Conservation (phyloP, 768 basidiomycete genomes). For the Kwoniella pini region DNA sequence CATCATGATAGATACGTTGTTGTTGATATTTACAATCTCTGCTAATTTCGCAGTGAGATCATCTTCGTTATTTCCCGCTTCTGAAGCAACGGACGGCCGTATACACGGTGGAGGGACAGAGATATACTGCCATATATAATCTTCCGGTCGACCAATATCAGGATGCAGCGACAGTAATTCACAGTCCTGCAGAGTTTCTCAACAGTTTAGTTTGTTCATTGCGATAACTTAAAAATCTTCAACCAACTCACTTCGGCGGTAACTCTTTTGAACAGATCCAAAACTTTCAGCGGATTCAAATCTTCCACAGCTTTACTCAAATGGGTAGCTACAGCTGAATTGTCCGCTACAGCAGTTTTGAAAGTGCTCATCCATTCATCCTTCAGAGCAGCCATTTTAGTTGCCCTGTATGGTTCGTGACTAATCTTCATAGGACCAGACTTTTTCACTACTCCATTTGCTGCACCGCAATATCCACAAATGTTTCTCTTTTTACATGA, state of each 20-base stretch:
- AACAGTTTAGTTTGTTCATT: not conserved
- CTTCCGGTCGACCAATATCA: constrained; percentile 85
- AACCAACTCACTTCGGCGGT: constrained; percentile 72
- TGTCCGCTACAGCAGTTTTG: constrained; percentile 73
- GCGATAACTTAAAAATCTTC: not conserved
- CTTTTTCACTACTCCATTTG: constrained; percentile 96
- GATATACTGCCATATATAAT: constrained; percentile 98
- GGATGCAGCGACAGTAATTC: constrained; percentile 91
- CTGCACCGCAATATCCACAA: constrained; percentile 89
- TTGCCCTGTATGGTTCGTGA: constrained; percentile 94
- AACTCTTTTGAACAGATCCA: constrained; percentile 88
- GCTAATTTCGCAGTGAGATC: constrained; percentile 96
- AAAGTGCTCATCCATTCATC: constrained; percentile 85
- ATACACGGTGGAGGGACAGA: constrained; percentile 98
- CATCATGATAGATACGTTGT: constrained; percentile 85
- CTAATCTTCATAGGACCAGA: constrained; percentile 87
- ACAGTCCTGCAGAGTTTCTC: constrained; percentile 68
- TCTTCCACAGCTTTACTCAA: constrained; percentile 90
- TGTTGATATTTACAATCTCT: constrained; percentile 93
- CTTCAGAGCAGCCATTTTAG: constrained; percentile 80
- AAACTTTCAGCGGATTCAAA: constrained; percentile 86
- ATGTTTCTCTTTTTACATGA: constrained; percentile 85
- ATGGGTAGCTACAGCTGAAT: constrained; percentile 81
- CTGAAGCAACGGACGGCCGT: constrained; percentile 93
- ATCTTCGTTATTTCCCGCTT: constrained; percentile 93